Evolutionary conservation across 495 filamentous ascomycete species (phyloP).

Genomic region (Penicillium goetzii): DNA sequence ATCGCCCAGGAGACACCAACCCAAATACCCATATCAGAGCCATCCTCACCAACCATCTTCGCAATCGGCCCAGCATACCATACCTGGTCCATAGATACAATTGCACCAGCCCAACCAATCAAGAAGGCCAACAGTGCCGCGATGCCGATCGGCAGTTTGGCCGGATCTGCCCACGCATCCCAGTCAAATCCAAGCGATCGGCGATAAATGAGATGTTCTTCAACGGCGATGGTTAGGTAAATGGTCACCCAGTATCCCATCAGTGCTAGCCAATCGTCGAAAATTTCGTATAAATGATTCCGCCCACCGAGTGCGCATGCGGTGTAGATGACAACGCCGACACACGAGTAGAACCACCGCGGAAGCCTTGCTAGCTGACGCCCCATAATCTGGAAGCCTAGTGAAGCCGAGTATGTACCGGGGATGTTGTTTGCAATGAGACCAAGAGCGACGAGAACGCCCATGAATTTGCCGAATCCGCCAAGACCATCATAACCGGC

Average conservation of each 20-base stretch:
- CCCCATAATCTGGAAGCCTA: conserved; percentile 62
- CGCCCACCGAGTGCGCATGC: conserved; percentile 58
- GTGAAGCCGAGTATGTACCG: conserved; percentile 61
- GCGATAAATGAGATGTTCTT: conserved; percentile 59
- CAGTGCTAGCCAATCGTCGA: conserved; percentile 60
- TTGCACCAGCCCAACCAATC: conserved; percentile 64
- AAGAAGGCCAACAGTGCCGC: conserved; percentile 61
- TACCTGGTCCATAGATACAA: conserved; percentile 64
- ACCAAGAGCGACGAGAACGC: conserved; percentile 64
- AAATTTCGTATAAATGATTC: conserved; percentile 56
- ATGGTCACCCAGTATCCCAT: conserved; percentile 65
- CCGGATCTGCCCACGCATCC: conserved; percentile 56
- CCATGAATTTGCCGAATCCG: conserved; percentile 66
- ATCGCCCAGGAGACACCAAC: conserved; percentile 49
- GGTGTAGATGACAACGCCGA: conserved; percentile 56
- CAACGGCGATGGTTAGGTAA: conserved; percentile 54
- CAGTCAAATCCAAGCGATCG: conserved; percentile 55
- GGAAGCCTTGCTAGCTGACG: conserved; percentile 49
- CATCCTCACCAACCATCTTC: conserved; percentile 34
- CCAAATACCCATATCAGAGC: conserved; percentile 48
- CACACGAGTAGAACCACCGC: conserved; percentile 53
- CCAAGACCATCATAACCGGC: conserved; percentile 59
- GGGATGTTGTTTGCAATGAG: conserved; percentile 67
- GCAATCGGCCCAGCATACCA: conserved; percentile 65
- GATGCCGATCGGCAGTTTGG: conserved; percentile 58